Conservation (phyloP, 805 yeast genomes). For the Sungouiella thailandica region DNA sequence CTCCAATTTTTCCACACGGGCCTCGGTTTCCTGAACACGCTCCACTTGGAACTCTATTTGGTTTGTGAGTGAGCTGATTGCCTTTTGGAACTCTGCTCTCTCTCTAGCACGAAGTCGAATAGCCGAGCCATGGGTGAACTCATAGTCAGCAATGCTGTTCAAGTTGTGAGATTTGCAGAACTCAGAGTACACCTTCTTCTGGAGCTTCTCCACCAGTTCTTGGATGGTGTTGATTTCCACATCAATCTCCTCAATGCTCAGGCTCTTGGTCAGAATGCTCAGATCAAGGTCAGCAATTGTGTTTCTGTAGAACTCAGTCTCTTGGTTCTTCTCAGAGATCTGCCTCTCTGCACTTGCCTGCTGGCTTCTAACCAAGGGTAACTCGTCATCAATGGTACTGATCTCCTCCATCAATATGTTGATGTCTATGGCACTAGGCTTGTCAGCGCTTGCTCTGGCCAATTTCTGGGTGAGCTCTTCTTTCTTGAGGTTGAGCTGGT, state of each 20-base stretch:
- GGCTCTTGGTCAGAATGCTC: conserved; percentile 14
- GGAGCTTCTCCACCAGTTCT: conserved; percentile 25
- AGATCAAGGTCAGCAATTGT: conserved; percentile 17
- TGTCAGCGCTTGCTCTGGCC: conserved; percentile 39
- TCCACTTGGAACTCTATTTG: conserved; percentile 63
- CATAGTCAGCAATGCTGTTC: conserved; percentile 60
- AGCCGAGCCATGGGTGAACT: conserved; percentile 57
- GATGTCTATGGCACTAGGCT: conserved; percentile 53
- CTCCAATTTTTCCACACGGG: conserved; percentile 42
- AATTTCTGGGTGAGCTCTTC: conserved; percentile 37
- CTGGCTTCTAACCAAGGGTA: conserved; percentile 42
- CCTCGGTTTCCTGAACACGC: conserved; percentile 46
- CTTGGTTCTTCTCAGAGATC: conserved; percentile 42
- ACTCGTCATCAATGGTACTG: conserved; percentile 35
- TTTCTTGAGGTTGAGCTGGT: conserved; percentile 39
- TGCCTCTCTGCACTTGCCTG: conserved; percentile 40
- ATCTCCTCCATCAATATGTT: conserved; percentile 55
- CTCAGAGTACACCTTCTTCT: conserved; percentile 40
- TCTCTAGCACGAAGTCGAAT: conserved; percentile 55
- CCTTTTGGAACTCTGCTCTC: conserved; percentile 55
- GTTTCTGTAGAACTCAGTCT: conserved; percentile 45
- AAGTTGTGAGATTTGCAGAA: conserved; percentile 58
- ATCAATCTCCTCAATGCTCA: conserved; percentile 11
- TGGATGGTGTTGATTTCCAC: conserved; percentile 19
- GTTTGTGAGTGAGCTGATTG: conserved; percentile 54